A percentile compares a stretch with the other conserved stretches of the same genome.
These are phyloP conservation scores for Cladosporium sp. DNA, from an alignment of 2,329 filamentous ascomycete genomes.

Conservation along the genomic window DNA sequence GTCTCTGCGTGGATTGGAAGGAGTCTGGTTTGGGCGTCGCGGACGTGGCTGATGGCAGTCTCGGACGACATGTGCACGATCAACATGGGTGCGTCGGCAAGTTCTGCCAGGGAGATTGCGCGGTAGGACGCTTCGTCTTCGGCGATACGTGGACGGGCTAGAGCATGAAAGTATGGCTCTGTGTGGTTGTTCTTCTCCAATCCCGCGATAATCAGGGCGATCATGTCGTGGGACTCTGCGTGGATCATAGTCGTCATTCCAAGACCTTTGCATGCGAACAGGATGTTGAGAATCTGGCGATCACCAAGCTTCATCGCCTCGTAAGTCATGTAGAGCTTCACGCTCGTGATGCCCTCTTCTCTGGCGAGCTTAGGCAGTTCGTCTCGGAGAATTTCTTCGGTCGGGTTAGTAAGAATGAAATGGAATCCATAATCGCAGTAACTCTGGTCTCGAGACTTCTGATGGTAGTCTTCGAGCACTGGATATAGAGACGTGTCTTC, in stretches of 20 bases:
- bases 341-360: slow-evolving; percentile 43
- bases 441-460: slow-evolving; percentile 40
- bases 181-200: slow-evolving; percentile 38
- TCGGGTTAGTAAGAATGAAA: slow-evolving; percentile 47
- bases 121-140: slow-evolving; percentile 50
- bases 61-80: slow-evolving; percentile 51
- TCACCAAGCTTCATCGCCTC: slow-evolving; percentile 48
- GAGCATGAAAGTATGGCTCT: slow-evolving; percentile 44
- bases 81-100: slow-evolving; percentile 50
- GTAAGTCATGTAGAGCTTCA: slow-evolving; percentile 55
- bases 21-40: slow-evolving; percentile 31
- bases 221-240: slow-evolving; percentile 47
- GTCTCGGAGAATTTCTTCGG: slow-evolving; percentile 34
- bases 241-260: slow-evolving; percentile 50
- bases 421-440: slow-evolving; percentile 58
- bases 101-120: slow-evolving; percentile 47
- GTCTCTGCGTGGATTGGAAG: slow-evolving; percentile 36
- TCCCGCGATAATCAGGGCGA: slow-evolving; percentile 39
- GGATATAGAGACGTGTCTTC: slow-evolving; percentile 42
- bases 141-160: slow-evolving; percentile 42
- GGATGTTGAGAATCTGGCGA: slow-evolving; percentile 47
- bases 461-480: slow-evolving; percentile 47
- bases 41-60: slow-evolving; percentile 31
- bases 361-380: slow-evolving; percentile 41
- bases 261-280: slow-evolving; percentile 44